Conservation (phyloP, 169 alveolate species). For the Theileria sp. region DNA sequence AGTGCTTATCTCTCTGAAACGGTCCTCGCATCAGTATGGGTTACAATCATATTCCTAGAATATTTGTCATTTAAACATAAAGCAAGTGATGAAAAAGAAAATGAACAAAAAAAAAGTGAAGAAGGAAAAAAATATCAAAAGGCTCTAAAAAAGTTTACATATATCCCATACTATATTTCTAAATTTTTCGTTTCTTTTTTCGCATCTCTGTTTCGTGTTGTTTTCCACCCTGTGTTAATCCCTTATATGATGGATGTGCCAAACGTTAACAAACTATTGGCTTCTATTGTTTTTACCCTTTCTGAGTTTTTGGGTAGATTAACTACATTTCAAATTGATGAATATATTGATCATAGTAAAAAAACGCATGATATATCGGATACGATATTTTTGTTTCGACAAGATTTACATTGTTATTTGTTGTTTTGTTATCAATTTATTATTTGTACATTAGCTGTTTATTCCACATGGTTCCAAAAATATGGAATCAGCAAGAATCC, state of each 20-base stretch:
- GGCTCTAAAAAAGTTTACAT: slow-evolving; percentile 1
- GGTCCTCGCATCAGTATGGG: not conserved
- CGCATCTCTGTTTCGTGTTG: not conserved
- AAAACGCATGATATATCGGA: not conserved
- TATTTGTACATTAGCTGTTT: not conserved
- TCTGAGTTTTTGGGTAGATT: slow-evolving; percentile 10
- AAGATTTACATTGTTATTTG: not conserved
- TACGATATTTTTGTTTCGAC: not conserved
- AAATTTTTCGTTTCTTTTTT: not conserved
- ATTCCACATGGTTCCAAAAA: slow-evolving; percentile 1
- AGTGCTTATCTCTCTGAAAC: not conserved
- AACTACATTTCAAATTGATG: not conserved
- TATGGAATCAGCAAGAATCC: slow-evolving; percentile 8
- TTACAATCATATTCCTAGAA: not conserved
- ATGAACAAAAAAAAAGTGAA: not conserved
- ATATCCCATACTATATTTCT: slow-evolving; percentile 1
- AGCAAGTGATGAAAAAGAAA: too few relatives aligned
- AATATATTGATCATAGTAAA: not conserved
- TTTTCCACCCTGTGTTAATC: slow-evolving; percentile 8
- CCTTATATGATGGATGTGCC: slow-evolving; percentile 11
- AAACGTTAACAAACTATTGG: slow-evolving; percentile 1
- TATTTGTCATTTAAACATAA: not conserved
- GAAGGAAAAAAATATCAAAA: not conserved
- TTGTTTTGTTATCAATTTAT: not conserved
- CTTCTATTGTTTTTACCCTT: slow-evolving; percentile 3